A percentile compares a stretch with the other conserved stretches of the same genome.
These are phyloP conservation scores for Quercus glauca DNA, from an alignment of 306 rosid species.

Conservation along the genomic window DNA sequence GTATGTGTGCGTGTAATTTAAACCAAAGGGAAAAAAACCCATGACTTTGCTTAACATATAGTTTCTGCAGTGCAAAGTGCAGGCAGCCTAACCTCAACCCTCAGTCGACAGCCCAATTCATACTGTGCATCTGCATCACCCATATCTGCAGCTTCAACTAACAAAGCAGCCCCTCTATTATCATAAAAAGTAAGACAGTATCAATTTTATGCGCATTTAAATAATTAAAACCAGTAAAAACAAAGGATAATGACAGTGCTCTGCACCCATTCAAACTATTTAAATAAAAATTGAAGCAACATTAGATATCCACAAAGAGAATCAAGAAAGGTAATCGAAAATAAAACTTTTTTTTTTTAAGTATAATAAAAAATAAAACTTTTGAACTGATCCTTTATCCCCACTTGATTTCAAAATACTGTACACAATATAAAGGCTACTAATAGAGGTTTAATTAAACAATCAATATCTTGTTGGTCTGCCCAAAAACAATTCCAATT, in stretches of 20 bases:
- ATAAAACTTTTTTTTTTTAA: neutral
- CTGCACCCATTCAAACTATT: neutral
- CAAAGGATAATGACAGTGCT: neutral
- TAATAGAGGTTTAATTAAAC: too few species aligned
- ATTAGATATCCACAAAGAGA: neutral
- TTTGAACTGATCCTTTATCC: neutral
- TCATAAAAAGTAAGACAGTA: slow-evolving; percentile 1
- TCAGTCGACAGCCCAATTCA: slow-evolving; percentile 77
- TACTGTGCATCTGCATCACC: slow-evolving; percentile 86
- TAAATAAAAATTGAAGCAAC: neutral
- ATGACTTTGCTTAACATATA: neutral
- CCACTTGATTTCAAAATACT: neutral
- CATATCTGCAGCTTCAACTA: slow-evolving; percentile 96
- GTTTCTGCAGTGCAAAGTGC: neutral
- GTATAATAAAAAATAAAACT: neutral
- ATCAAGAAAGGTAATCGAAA: neutral
- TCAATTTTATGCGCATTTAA: neutral
- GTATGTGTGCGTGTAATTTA: too few species aligned
- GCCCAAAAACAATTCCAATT: neutral
- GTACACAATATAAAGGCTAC: too few species aligned
- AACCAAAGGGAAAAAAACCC: neutral
- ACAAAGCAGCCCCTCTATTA: slow-evolving; percentile 78
- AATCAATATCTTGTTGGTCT: too few species aligned
- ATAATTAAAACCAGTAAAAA: neutral
- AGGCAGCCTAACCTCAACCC: slow-evolving; percentile 65